Base-by-base conservation (phyloP, 2,329 filamentous ascomycete species). In the Phyllosticta capitalensis region DNA sequence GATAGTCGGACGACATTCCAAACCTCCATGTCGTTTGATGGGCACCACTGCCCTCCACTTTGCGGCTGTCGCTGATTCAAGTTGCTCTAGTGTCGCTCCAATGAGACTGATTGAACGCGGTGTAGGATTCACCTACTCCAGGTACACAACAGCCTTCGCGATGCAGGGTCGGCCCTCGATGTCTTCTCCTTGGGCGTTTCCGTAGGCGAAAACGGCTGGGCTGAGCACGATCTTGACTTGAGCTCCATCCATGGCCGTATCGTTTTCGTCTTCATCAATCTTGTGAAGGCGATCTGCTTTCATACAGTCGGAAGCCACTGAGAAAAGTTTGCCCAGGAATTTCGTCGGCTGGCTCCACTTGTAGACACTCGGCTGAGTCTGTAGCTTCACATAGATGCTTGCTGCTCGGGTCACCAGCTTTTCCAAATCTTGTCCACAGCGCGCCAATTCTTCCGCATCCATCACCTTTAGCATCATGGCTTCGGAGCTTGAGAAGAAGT, bases 231-330 rank as follows among this genome's bases (percentile, higher is more conserved):
- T 38, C 21, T 21, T 45, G 24, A 52, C 24, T 24, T 2, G 7
- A 9, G 51, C n/a, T 2, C 55, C 55, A 22, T 57, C 55, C 14
- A 24, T 7, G 9, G 24, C 9, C 2, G 14, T 17, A 12, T 57
- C 28, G 3, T 52, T 48, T 26, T 57, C 48, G 26, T 57, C 55
- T 2, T 57, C 53, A 9, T 55, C 55, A 5, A 57, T 24, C 49
- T 51, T 57, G 33, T 57, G 50, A 3, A 52, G 20, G 14, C 55
- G 55, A 19, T 57, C 55, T 2, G 55, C 48, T n/a, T 30, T 52
- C 49, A 57, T 21, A 17, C 7, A 17, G 19, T 9, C 1, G 14
- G 55, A 57, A 12, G 10, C 3, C 3, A 52, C 26, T 3, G 6
- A 21, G 49, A 57, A 57, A 14, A 9, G 3, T 10, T 9, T 14